phyloP scores from a whole-genome alignment of 192 early-diverging fungal genomes.

The Entomortierella parvispora region DNA sequence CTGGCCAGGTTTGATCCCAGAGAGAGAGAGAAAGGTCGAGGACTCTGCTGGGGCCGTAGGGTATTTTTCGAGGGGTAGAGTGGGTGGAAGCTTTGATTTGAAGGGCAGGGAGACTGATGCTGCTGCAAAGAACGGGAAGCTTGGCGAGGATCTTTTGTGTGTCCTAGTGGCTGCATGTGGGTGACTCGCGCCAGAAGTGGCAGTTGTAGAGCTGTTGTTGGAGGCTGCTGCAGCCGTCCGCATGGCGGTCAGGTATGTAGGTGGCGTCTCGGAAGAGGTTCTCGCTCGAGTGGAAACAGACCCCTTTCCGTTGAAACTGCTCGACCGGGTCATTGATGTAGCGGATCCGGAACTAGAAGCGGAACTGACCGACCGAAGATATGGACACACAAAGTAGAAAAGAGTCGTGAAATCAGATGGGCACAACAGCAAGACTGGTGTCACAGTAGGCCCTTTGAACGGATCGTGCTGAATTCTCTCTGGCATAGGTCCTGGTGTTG shows the following conservation, averaged over 20 bases:
- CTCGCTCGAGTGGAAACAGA: constrained; percentile 14
- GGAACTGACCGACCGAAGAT: constrained; percentile 10
- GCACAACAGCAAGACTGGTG: constrained; percentile 43
- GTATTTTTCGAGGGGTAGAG: constrained; percentile 23
- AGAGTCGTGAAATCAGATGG: constrained; percentile 53
- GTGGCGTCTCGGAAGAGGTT: constrained; percentile 47
- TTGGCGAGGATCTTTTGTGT: constrained; percentile 36
- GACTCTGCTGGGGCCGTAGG: constrained; percentile 14
- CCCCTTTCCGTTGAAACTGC: constrained; percentile 42
- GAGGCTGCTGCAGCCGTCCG: not conserved
- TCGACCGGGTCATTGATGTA: constrained; percentile 29
- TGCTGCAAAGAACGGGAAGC: constrained; percentile 38
- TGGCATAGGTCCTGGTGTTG: constrained; percentile 21
- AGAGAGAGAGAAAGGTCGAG: constrained; percentile 23
- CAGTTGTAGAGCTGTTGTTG: not conserved
- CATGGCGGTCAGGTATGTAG: constrained; percentile 34
- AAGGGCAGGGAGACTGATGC: constrained; percentile 26
- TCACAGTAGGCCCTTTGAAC: constrained; percentile 14
- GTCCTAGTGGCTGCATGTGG: constrained; percentile 10
- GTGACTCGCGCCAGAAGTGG: constrained; percentile 2
- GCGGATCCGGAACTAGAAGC: constrained; percentile 8
- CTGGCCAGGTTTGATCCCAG: constrained; percentile 37
- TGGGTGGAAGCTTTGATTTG: constrained; percentile 36
- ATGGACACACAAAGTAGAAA: constrained; percentile 51
- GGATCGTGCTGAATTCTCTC: not conserved